Evolutionary conservation across 2,329 filamentous ascomycete species (phyloP).

Genomic region (Paraphoma chrysanthemicola): DNA sequence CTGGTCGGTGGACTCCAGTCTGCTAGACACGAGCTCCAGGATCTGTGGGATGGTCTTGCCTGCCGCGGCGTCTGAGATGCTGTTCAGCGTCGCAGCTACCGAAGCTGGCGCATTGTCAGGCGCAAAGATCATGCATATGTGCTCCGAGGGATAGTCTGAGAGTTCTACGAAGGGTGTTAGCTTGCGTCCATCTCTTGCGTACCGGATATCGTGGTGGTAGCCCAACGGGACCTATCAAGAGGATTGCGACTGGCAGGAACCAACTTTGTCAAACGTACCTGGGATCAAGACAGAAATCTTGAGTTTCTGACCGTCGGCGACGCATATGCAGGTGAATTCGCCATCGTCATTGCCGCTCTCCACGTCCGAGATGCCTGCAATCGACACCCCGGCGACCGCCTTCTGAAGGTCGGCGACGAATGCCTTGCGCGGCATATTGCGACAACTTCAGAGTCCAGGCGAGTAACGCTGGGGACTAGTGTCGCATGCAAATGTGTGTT

Average conservation of each 20-base stretch:
- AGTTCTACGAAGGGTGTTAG: slow-evolving; percentile 54
- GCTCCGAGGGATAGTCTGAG: slow-evolving; percentile 64
- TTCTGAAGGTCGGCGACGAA: slow-evolving; percentile 67
- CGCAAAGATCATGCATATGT: slow-evolving; percentile 65
- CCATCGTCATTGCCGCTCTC: slow-evolving; percentile 73
- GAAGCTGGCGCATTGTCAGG: slow-evolving; percentile 54
- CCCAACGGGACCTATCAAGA: background rate
- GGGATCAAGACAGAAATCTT: slow-evolving; percentile 49
- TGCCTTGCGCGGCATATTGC: slow-evolving; percentile 68
- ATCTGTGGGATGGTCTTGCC: slow-evolving; percentile 58
- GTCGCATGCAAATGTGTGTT: too few relatives aligned
- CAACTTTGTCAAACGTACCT: slow-evolving; percentile 18
- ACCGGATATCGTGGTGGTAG: background rate
- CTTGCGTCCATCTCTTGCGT: slow-evolving; percentile 3
- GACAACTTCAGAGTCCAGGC: slow-evolving; percentile 6
- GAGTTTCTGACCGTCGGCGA: slow-evolving; percentile 37
- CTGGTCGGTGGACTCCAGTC: slow-evolving; percentile 43
- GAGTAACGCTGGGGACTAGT: too few relatives aligned
- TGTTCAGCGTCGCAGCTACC: slow-evolving; percentile 54
- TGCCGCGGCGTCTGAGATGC: slow-evolving; percentile 52
- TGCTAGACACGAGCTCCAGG: slow-evolving; percentile 54
- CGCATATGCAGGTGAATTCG: slow-evolving; percentile 67
- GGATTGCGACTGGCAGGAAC: too few relatives aligned
- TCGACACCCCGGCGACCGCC: slow-evolving; percentile 45
- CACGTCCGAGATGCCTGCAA: slow-evolving; percentile 63